Base-by-base conservation (phyloP, 805 yeast genomes). In the Candida manassasensis region DNA sequence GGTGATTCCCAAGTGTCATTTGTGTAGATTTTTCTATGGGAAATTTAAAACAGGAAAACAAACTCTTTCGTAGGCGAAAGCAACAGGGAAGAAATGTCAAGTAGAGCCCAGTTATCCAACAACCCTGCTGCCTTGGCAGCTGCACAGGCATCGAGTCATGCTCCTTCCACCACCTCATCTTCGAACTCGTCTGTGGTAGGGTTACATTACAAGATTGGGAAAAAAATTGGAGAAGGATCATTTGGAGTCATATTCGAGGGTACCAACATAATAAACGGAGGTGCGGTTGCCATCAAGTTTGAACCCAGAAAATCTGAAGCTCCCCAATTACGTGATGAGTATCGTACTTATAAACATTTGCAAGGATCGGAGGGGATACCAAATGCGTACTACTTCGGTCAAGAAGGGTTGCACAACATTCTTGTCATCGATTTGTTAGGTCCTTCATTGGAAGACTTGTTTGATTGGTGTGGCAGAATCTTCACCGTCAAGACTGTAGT, bases 241-340 rank as follows among this genome's bases (percentile, higher is more conserved):
- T 84, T 84, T 64, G 94, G 94, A 22, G 83, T 84, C 6, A 80
- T 84, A 35, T 84, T 84, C 57, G 88, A 84, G 61, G 94, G 94
- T 27, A 75, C 78, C 38, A 85, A 84, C 52, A 62, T 84, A 42
- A 63, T 84, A 41, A 75, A 82, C 43, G 77, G 79, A 32, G 67
- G 61, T 11, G 52, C 78, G 15, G 90, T 84, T 21, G 93, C 89
- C 3, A 82, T 84, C 52, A 84, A 84, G 57, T 84, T 84, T 53
- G 94, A 83, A 55, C 84, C 87, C 17, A 67, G 89, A 41, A 79
- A 81, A 49, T 76, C 85, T 2, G 93, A 84, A 48, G 89, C 93
- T 2, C 94, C 94, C 3, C 94, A 84, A 50, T 64, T 84, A 47
- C 70, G 86, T 50, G 93, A 84, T 51, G 94, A 84, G 55, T 84